A percentile compares a stretch with the other conserved stretches of the same genome.
Conservation (phyloP, 805 yeast genomes). For the Zygotorulaspora danielsina region DNA sequence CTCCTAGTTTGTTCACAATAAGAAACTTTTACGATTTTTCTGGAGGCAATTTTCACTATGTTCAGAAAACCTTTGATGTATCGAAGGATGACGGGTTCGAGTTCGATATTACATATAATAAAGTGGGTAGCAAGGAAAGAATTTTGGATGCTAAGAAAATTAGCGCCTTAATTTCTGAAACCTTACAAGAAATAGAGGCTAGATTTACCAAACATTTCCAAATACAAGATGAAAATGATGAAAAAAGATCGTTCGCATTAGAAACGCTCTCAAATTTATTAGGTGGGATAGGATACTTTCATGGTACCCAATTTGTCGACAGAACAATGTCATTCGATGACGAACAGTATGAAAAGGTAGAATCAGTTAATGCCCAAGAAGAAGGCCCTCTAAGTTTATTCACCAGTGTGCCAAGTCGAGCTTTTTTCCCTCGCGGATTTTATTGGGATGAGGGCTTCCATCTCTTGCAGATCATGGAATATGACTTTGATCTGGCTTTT, state of each 20-base stretch:
- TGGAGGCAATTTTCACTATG: constrained; percentile 69
- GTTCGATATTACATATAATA: constrained; percentile 63
- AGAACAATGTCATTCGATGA: constrained; percentile 63
- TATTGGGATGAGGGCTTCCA: constrained; percentile 99
- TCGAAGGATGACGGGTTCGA: constrained; percentile 45
- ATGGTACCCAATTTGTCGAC: constrained; percentile 82
- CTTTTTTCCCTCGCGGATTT: constrained; percentile 94
- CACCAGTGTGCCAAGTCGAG: constrained; percentile 84
- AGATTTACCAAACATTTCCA: constrained; percentile 53
- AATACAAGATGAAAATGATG: constrained; percentile 34
- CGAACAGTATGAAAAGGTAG: constrained; percentile 56
- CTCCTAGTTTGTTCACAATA: constrained; percentile 47
- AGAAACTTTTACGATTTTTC: constrained; percentile 55
- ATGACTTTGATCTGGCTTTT: constrained; percentile 75
- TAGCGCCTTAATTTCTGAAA: constrained; percentile 18
- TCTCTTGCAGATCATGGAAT: constrained; percentile 71
- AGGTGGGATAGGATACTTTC: constrained; percentile 87
- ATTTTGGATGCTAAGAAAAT: constrained; percentile 31
- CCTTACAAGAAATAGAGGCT: constrained; percentile 32
- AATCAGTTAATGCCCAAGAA: constrained; percentile 45
- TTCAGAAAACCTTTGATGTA: constrained; percentile 75
- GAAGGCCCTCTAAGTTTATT: constrained; percentile 80
- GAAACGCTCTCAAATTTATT: constrained; percentile 75
- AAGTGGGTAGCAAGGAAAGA: constrained; percentile 40
- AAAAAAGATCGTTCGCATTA: constrained; percentile 58